Evolutionary conservation across 768 basidiomycete genomes (phyloP), one percentile per base, ranked within the genome.

Genomic region (Russula foetens): DNA sequence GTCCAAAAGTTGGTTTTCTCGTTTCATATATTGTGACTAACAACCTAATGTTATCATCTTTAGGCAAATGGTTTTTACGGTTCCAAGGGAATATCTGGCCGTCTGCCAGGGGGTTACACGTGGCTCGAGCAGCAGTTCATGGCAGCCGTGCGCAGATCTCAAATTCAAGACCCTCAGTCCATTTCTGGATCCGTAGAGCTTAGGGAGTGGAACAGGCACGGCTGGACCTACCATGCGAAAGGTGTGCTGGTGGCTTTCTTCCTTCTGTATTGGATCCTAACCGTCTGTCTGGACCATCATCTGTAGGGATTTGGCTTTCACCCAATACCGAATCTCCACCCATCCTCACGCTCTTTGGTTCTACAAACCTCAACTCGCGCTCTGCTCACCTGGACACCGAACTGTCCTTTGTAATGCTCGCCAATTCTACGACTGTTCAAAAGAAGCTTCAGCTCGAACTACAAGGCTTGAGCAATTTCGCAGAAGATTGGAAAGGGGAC

Each of bases 161-260:
- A 33, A 66, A 58, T 33, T 69, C 69, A 67, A 31, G 58, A 29
- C 35, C 48, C 63, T n/a, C 64, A 60, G 45, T 54, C 69, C 64
- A 33, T 73, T 75, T 4, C 68, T 73, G 35, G 82, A 84, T 38
- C 56, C 0, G 79, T 99, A 24, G 77, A 84, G 56, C 76, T 99
- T 62, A 80, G 76, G 60, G 96, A 99, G 72, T 99, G 97, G 97
- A 81, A 84, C 69, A 81, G 81, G 64, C 75, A 79, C 24, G 92
- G 88, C 4, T 99, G 97, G 97, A 98, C 97, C 1, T 99, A 99
- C 74, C 97, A 99, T 69, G 91, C 97, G 26, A 99, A 99, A 80
- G 97, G 95, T 96, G 63, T 41, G 71, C 64, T 39, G 21, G 3
- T 17, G 9, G 24, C 31, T 38, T 43, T 52, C 44, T 12, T 21